A percentile compares a stretch with the other conserved stretches of the same genome.
These are phyloP conservation scores for Entamoeba invadens DNA, from an alignment of 208 protist genomes.

Conservation along the genomic window DNA sequence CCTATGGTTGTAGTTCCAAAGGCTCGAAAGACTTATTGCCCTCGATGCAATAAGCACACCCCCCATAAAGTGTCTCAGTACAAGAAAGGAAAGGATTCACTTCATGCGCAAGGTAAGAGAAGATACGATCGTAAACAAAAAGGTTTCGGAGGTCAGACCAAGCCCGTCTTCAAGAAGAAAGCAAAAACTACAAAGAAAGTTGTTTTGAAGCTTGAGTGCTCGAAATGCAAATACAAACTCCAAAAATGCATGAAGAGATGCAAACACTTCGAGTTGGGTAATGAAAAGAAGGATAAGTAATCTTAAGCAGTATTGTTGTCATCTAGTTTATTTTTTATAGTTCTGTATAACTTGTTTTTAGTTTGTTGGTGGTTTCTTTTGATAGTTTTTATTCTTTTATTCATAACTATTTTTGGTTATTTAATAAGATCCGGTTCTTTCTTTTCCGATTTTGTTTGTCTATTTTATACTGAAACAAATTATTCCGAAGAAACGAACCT, in stretches of 20 bases:
- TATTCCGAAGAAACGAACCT: no score
- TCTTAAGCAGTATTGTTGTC: no score
- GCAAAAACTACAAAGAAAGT: slow-evolving; percentile 34
- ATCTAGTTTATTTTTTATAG: no score
- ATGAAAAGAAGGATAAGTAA: background rate
- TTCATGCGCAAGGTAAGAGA: slow-evolving; percentile 91
- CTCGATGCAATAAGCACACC: slow-evolving; percentile 66
- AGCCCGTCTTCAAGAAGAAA: slow-evolving; percentile 99
- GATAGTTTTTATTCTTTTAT: no score
- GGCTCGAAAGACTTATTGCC: slow-evolving; percentile 57
- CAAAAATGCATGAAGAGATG: background rate
- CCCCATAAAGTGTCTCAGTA: slow-evolving; percentile 77
- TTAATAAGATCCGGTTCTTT: no score
- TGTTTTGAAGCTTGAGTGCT: slow-evolving; percentile 9
- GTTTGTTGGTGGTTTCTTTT: no score
- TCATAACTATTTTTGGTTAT: no score
- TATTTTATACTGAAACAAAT: no score
- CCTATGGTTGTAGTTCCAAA: slow-evolving; percentile 57
- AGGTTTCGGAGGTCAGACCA: slow-evolving; percentile 99
- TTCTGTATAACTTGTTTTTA: no score
- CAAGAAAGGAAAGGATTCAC: slow-evolving; percentile 91
- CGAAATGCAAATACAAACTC: slow-evolving; percentile 4
- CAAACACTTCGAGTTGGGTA: background rate
- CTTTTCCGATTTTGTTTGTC: no score
- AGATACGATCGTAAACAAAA: slow-evolving; percentile 98